Conservation (phyloP, 2,329 filamentous ascomycete genomes). For the Bretziella fagacearum region DNA sequence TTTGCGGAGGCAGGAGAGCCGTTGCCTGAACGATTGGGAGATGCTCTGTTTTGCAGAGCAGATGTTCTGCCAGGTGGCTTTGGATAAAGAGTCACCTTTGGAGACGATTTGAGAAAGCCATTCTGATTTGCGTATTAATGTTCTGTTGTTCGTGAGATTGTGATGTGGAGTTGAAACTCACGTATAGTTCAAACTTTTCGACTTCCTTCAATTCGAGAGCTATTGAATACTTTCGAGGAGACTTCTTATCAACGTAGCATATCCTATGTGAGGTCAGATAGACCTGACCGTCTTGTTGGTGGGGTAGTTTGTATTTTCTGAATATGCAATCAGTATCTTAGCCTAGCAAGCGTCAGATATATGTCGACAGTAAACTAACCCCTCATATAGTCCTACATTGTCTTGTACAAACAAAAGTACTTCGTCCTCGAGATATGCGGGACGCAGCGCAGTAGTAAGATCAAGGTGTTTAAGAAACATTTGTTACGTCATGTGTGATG, state of each 20-base stretch:
- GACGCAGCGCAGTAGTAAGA: conserved; percentile 88
- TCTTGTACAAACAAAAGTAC: conserved; percentile 92
- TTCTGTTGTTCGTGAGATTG: background rate
- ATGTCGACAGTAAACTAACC: conserved; percentile 34
- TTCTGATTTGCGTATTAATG: conserved; percentile 25
- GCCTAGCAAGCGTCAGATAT: background rate
- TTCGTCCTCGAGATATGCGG: conserved; percentile 83
- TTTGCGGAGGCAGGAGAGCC: background rate
- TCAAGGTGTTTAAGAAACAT: conserved; percentile 97
- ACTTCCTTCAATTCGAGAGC: conserved; percentile 81
- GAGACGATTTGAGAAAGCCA: conserved; percentile 84
- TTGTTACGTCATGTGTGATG: too few relatives aligned
- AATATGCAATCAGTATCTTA: too few relatives aligned
- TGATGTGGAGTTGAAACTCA: conserved; percentile 32
- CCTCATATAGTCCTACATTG: conserved; percentile 92
- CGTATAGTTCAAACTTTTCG: conserved; percentile 79
- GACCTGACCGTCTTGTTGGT: conserved; percentile 88
- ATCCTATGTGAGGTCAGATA: conserved; percentile 91
- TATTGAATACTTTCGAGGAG: conserved; percentile 70
- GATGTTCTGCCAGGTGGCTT: conserved; percentile 53
- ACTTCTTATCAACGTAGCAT: conserved; percentile 82
- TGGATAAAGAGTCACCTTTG: conserved; percentile 78
- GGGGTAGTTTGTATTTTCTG: conserved; percentile 87
- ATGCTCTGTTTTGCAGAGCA: conserved; percentile 3
- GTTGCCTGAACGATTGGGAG: background rate